Base-by-base conservation (phyloP, 2,329 filamentous ascomycete genomes). In the Polytolypa hystricis region DNA sequence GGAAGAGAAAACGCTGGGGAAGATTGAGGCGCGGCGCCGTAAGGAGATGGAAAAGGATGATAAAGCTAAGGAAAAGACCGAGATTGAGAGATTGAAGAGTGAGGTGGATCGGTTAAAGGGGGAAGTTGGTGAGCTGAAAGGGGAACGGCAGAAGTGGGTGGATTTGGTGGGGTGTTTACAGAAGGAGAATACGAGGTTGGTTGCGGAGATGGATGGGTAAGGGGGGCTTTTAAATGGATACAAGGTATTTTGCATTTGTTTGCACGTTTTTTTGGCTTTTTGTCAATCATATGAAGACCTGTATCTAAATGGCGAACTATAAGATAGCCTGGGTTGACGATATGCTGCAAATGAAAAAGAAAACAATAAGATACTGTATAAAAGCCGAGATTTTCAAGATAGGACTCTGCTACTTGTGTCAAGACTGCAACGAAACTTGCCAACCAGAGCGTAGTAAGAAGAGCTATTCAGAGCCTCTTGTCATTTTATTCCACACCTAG, bases 81-180 rank as follows among this genome's bases (percentile, higher is more conserved):
- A 65, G 44, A 61, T 65, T 36, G 65, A 69, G 38, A 54, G 53
- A 16, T 60, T 74, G 38, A 64, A 64, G 42, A 61, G 62, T 25
- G 65, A 68, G 38, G 49, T 73, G 6, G 54, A 58, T 1, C 53
- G 61, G 10, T 48, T 70, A 18, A 65, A 66, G 41, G 58, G 64
- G 31, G 73, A 70, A 47, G 58, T 65, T 8, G 63, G 67, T 14
- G 50, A 63, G 17, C 47, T 70, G 30, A 62, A 68, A 39, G 46
- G 56, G 27, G 71, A 75, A 53, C 66, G 71, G 35, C 58, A 61
- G 38, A 49, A 71, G 37, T 58, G 73, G 47, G 54, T 67, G 33
- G 53, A 55, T 48, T 64, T 74, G 51, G 61, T 77, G 41, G 65
- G 64, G 19, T 67, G 68, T 25, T 47, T 78, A 52, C 73, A 78